These are phyloP conservation scores for Apiotrichum sp. DNA, from an alignment of 1,284 basidiomycete genomes.

Conservation along the genomic window DNA sequence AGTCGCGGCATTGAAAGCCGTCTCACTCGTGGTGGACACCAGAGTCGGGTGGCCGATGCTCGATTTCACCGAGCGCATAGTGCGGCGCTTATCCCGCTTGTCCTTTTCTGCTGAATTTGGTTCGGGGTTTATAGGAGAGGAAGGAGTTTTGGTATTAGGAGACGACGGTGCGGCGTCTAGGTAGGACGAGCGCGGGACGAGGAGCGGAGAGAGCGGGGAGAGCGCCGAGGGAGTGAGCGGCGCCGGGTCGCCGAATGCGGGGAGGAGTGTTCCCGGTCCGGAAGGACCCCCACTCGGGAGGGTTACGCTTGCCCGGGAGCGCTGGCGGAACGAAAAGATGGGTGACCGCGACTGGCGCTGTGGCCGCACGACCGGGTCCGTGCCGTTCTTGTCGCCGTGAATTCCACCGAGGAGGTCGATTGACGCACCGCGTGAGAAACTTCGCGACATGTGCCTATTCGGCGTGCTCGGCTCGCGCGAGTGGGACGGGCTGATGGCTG, in stretches of 20 bases:
- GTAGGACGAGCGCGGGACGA: too few species aligned
- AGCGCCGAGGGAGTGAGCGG: too few species aligned
- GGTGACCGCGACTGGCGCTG: not conserved
- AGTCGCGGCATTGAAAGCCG: not conserved
- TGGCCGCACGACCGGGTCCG: not conserved
- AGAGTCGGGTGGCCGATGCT: not conserved
- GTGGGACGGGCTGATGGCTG: not conserved
- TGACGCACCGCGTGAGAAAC: not conserved
- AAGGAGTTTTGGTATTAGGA: too few species aligned
- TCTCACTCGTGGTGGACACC: not conserved
- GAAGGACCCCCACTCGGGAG: not conserved
- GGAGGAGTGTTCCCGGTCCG: too few species aligned
- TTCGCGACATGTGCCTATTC: not conserved
- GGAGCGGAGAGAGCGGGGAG: too few species aligned
- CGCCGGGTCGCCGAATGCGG: not conserved
- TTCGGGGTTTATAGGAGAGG: too few species aligned
- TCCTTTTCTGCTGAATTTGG: too few species aligned
- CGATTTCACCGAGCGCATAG: not conserved
- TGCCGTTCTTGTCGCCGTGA: not conserved
- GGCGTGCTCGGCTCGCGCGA: not conserved
- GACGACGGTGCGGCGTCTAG: too few species aligned
- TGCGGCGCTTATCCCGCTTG: not conserved
- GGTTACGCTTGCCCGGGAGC: not conserved
- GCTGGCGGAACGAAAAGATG: not conserved
- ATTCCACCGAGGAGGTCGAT: not conserved